Evolutionary conservation across 2,329 filamentous ascomycete genomes (phyloP).

Genomic region (Sporothrix inflata): DNA sequence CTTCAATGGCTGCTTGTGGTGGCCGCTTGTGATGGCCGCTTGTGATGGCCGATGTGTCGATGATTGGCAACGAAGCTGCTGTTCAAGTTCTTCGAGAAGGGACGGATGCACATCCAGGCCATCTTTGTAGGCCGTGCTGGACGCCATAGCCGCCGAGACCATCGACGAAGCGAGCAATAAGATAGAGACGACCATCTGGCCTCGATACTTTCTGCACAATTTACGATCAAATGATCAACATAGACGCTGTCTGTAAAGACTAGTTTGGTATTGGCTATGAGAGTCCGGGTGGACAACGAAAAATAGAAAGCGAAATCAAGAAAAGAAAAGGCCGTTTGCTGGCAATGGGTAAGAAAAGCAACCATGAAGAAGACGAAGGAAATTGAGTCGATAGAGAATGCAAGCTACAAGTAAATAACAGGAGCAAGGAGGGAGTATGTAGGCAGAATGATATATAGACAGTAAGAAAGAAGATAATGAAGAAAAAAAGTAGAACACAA

Average conservation of each 20-base stretch:
- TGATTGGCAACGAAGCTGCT: background rate
- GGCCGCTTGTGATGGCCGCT: too few relatives aligned
- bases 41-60: background rate
- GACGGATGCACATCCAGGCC: background rate
- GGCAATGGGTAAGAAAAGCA: background rate
- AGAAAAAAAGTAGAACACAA: background rate
- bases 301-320: background rate
- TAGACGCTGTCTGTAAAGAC: too few relatives aligned
- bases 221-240: too few relatives aligned
- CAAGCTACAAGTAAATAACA: background rate
- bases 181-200: background rate
- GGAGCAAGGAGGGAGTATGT: background rate
- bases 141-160: background rate
- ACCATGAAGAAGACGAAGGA: background rate
- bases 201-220: background rate
- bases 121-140: background rate
- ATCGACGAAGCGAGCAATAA: background rate
- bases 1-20: too few relatives aligned
- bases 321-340: too few relatives aligned
- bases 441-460: constrained; percentile 1
- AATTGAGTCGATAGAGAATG: background rate
- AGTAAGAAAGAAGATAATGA: background rate
- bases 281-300: background rate
- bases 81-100: background rate
- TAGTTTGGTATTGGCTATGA: background rate